These are phyloP conservation scores for Fusarium equiseti DNA, from an alignment of 2,329 filamentous ascomycete species.

Conservation along the genomic window DNA sequence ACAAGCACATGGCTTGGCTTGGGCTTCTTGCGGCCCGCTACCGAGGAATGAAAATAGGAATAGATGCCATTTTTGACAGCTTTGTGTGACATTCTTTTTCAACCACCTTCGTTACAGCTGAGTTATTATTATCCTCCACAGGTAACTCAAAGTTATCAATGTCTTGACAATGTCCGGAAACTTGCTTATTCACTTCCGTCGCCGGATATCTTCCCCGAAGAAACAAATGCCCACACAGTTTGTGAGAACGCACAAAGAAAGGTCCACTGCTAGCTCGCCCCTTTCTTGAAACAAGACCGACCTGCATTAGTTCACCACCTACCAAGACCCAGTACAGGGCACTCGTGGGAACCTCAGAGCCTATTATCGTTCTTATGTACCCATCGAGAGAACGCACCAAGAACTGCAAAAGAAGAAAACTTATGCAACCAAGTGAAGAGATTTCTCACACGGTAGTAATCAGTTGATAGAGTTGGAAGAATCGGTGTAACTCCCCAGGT, in stretches of 20 bases:
- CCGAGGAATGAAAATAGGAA: constrained; percentile 12
- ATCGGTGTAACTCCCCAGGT: not conserved
- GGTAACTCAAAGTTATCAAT: not conserved
- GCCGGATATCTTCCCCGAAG: not conserved
- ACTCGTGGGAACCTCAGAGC: constrained; percentile 39
- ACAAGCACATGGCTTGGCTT: constrained; percentile 9
- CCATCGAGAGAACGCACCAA: constrained; percentile 25
- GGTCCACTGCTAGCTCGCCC: constrained; percentile 7
- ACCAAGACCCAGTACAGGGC: not conserved
- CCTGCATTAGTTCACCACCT: constrained; percentile 39
- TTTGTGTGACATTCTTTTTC: constrained; percentile 15
- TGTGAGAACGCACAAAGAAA: not conserved
- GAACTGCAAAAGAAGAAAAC: constrained; percentile 13
- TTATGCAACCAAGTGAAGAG: constrained; percentile 27
- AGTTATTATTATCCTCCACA: not conserved
- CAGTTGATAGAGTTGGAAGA: not conserved
- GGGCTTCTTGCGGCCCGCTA: constrained; percentile 13
- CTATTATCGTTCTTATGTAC: constrained; percentile 32
- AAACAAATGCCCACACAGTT: constrained; percentile 34
- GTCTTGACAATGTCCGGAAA: not conserved
- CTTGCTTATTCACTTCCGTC: not conserved
- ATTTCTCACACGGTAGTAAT: constrained; percentile 7
- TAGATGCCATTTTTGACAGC: not conserved
- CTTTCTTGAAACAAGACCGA: constrained; percentile 41
- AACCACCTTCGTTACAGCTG: constrained; percentile 17